Evolutionary conservation across 2,329 filamentous ascomycete species (phyloP).

Genomic region (Colletotrichum cordylinicola): DNA sequence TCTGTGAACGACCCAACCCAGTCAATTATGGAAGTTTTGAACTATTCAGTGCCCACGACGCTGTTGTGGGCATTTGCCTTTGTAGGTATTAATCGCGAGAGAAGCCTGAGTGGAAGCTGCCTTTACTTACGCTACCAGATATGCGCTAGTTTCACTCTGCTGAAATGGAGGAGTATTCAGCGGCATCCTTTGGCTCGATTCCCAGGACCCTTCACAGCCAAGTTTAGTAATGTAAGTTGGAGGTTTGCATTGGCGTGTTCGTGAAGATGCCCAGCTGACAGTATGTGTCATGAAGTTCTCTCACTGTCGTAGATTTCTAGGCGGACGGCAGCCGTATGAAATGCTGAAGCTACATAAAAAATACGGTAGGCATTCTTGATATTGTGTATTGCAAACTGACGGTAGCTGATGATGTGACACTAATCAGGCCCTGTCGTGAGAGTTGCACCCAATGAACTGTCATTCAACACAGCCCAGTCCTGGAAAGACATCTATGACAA

Average conservation of each 20-base stretch:
- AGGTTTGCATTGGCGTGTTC: neutral
- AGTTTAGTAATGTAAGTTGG: neutral
- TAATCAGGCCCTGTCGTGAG: constrained; percentile 49
- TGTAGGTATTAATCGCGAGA: neutral
- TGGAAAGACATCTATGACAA: constrained; percentile 48
- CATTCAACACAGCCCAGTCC: constrained; percentile 39
- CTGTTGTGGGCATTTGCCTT: neutral
- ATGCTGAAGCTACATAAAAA: neutral
- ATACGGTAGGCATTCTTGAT: neutral
- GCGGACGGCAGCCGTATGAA: neutral
- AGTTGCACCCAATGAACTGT: constrained; percentile 50
- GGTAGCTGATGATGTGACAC: neutral
- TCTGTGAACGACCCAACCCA: neutral
- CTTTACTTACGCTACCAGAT: neutral
- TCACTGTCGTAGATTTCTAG: neutral
- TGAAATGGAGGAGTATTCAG: neutral
- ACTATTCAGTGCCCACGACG: neutral
- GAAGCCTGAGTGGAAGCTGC: neutral
- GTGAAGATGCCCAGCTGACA: neutral
- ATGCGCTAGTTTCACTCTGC: neutral
- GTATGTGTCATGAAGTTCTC: neutral
- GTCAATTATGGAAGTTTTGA: neutral
- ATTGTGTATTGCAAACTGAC: neutral
- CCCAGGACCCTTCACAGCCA: neutral
- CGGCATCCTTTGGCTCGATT: neutral